These are phyloP conservation scores for Beta macrorhiza DNA, from an alignment of 179 eudicot genomes.

Conservation along the genomic window DNA sequence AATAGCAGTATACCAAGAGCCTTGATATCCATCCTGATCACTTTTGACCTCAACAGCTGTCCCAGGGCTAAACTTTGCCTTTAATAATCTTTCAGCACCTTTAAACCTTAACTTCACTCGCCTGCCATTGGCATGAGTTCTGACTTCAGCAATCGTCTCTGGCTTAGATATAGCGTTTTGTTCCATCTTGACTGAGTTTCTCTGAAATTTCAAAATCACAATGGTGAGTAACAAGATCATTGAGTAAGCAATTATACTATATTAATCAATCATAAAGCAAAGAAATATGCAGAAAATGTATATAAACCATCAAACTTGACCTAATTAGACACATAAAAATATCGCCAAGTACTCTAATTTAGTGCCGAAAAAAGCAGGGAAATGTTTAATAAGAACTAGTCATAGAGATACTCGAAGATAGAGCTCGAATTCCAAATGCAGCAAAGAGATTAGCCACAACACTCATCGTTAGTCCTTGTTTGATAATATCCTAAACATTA, in stretches of 20 bases:
- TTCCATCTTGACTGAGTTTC: constrained; percentile 7
- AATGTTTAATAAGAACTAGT: neutral
- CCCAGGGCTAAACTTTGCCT: constrained; percentile 31
- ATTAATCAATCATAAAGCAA: neutral
- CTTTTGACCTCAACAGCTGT: constrained; percentile 50
- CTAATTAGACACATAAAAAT: too few species aligned
- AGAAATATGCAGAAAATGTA: too few species aligned
- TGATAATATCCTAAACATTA: neutral
- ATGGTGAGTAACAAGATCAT: neutral
- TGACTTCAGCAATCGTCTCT: neutral
- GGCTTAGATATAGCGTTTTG: constrained; percentile 9
- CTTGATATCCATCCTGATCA: constrained; percentile 39
- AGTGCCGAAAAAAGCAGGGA: neutral
- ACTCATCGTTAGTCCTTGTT: neutral
- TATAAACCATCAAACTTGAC: too few species aligned
- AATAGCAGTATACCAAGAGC: constrained; percentile 54
- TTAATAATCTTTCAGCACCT: neutral
- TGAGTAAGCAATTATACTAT: neutral
- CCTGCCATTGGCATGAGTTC: constrained; percentile 13
- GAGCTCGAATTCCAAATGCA: neutral
- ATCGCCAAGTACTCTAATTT: too few species aligned
- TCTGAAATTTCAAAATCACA: constrained; percentile 22
- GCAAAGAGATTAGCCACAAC: neutral
- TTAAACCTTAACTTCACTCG: constrained; percentile 31
- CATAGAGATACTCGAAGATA: neutral